A percentile compares a stretch with the other conserved stretches of the same genome.
These are phyloP conservation scores for Fusarium albidum DNA, from an alignment of 2,329 filamentous ascomycete genomes.

Conservation along the genomic window DNA sequence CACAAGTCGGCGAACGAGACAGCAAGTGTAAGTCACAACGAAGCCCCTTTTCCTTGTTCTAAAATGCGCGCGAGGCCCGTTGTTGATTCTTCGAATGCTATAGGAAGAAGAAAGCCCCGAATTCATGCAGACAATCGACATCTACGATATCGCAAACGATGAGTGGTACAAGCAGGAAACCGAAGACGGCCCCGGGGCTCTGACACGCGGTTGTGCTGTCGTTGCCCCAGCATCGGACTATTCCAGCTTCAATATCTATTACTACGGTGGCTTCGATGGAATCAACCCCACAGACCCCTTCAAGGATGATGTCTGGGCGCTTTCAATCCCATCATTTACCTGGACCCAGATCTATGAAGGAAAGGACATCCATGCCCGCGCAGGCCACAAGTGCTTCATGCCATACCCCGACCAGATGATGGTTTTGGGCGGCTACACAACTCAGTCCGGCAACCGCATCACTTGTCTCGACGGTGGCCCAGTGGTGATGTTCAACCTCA, in stretches of 20 bases:
- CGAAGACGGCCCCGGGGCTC: conserved; percentile 63
- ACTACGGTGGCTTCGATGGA: conserved; percentile 79
- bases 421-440: conserved; percentile 72
- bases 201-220: conserved; percentile 76
- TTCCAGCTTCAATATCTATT: conserved; percentile 84
- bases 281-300: conserved; percentile 50
- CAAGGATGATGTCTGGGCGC: conserved; percentile 79
- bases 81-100: not conserved
- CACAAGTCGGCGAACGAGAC: conserved; percentile 40
- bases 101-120: conserved; percentile 71
- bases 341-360: conserved; percentile 69
- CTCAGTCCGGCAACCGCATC: conserved; percentile 37
- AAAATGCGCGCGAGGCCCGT: not conserved
- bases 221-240: conserved; percentile 75
- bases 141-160: conserved; percentile 76
- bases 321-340: conserved; percentile 81
- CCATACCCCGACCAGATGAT: conserved; percentile 85
- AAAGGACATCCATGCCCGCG: conserved; percentile 64
- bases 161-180: conserved; percentile 77
- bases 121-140: conserved; percentile 76
- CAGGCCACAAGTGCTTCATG: conserved; percentile 78
- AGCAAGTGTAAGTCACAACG: conserved; percentile 44
- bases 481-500: conserved; percentile 77
- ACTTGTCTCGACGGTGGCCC: conserved; percentile 61
- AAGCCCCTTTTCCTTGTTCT: not conserved